Evolutionary conservation across 2,329 filamentous ascomycete species (phyloP), one percentile per base, ranked within the genome.

Genomic region (Colletotrichum zoysiae): DNA sequence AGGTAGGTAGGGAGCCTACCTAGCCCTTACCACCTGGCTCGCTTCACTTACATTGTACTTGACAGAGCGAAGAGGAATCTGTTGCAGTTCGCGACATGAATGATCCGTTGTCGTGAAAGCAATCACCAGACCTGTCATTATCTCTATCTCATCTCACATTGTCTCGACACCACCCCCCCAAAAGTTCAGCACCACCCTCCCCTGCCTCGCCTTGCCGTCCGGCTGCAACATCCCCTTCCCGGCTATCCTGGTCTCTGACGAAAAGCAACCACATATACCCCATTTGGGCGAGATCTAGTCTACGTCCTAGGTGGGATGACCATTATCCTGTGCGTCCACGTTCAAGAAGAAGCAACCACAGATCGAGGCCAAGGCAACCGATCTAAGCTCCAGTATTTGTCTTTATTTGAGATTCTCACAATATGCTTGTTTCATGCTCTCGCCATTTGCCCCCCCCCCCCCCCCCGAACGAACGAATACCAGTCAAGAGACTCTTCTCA

Each of bases 391-490:
- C 67, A 66, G 59, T 44, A 60, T 33, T 48, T 56, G 42, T 73
- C 44, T 66, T 62, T 72, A 70, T 72, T 70, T 73, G 70, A 73
- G 46, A 70, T 65, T 33, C 33, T 44, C 33, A 60, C 46, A 40
- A 51, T 61, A 70, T 65, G 60, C 67, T 60, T 73, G 70, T 73
- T 73, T 73, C 70, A 73, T 40, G 55, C 66, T 73, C 59, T 66
- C 60, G 51, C 59, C 65, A 64, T 58, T 40, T 30, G 33, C 30
- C 26, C 64, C 33, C 53, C 30, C 56, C 56, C 56, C 12, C n/a
- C n/a, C n/a, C n/a, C n/a, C n/a, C n/a, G n/a, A n/a, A n/a, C 35
- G 16, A 42, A 44, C 59, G 23, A 18, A 61, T 33, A 7, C 42
- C 30, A 20, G 30, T 23, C 42, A 38, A 44, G 50, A 48, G 40